Evolutionary conservation across 2,329 filamentous ascomycete species (phyloP).

Genomic region (Metarhizium humberi): DNA sequence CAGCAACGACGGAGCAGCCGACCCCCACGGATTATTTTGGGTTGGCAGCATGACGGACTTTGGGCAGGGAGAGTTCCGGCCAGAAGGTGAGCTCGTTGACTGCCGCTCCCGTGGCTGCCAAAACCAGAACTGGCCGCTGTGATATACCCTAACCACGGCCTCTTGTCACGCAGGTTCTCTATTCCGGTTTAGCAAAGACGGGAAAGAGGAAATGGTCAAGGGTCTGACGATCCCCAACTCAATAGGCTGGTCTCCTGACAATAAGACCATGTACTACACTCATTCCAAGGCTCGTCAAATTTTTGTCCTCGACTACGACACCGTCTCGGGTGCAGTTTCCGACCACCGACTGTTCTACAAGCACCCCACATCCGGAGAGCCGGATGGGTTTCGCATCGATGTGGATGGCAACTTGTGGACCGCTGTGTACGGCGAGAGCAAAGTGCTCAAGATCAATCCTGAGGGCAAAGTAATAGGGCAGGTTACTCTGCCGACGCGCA

Average conservation of each 20-base stretch:
- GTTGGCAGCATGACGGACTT: constrained; percentile 79
- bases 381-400: constrained; percentile 81
- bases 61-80: constrained; percentile 44
- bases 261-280: constrained; percentile 72
- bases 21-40: constrained; percentile 76
- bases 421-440: constrained; percentile 69
- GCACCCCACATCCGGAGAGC: constrained; percentile 55
- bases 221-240: constrained; percentile 75
- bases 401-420: constrained; percentile 82
- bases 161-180: constrained; percentile 48
- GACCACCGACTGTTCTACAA: constrained; percentile 66
- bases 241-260: constrained; percentile 67
- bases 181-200: constrained; percentile 58
- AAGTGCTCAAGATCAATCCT: constrained; percentile 65
- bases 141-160: background rate
- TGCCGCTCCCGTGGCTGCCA: background rate
- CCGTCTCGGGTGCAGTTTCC: constrained; percentile 51
- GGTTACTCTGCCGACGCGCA: constrained; percentile 65
- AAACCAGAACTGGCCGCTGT: background rate
- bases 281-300: constrained; percentile 66
- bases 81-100: constrained; percentile 40
- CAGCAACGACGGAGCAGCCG: constrained; percentile 76
- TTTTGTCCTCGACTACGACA: constrained; percentile 65
- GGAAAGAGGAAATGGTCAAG: constrained; percentile 49
- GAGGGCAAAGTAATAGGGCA: constrained; percentile 64